Percentiles rank a stretch among this genome's conserved stretches.
These are phyloP conservation scores for Hortiboletus flavorubellus DNA, from an alignment of 768 basidiomycete species.

Conservation along the genomic window DNA sequence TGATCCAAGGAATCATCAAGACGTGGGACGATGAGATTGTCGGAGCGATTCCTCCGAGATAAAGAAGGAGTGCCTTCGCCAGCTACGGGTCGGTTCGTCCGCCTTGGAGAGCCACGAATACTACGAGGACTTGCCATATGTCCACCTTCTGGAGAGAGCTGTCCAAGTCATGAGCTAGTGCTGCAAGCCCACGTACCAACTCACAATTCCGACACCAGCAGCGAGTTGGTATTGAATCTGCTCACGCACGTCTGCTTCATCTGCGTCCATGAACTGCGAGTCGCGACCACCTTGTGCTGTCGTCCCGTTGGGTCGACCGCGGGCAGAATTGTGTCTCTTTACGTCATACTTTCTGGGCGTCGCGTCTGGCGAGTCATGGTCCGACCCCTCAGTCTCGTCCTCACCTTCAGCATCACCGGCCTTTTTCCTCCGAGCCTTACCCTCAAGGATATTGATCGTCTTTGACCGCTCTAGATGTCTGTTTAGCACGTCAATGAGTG, in stretches of 20 bases:
- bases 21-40: slow-evolving; percentile 42
- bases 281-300: slow-evolving; percentile 48
- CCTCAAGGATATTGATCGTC: slow-evolving; percentile 85
- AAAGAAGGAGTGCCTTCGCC: slow-evolving; percentile 41
- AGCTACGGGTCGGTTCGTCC: slow-evolving; percentile 36
- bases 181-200: slow-evolving; percentile 20
- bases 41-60: slow-evolving; percentile 37
- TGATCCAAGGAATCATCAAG: slow-evolving; percentile 42
- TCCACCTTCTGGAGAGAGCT: slow-evolving; percentile 65
- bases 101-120: slow-evolving; percentile 65
- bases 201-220: slow-evolving; percentile 68
- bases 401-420: slow-evolving; percentile 32
- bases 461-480: slow-evolving; percentile 79
- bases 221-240: slow-evolving; percentile 85
- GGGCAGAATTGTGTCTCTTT: slow-evolving; percentile 35
- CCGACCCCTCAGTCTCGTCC: slow-evolving; percentile 37
- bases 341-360: slow-evolving; percentile 56
- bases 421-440: slow-evolving; percentile 41
- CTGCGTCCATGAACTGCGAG: slow-evolving; percentile 89
- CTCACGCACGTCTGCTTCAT: slow-evolving; percentile 76
- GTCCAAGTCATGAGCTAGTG: slow-evolving; percentile 14
- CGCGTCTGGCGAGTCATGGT: slow-evolving; percentile 49
- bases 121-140: slow-evolving; percentile 64
- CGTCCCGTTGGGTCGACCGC: slow-evolving; percentile 27
- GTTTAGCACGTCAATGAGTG: slow-evolving; percentile 76